Percentiles rank a stretch among this genome's conserved stretches.
These are phyloP conservation scores for Boletus tylopilopsis DNA, from an alignment of 768 basidiomycete species.

Conservation along the genomic window DNA sequence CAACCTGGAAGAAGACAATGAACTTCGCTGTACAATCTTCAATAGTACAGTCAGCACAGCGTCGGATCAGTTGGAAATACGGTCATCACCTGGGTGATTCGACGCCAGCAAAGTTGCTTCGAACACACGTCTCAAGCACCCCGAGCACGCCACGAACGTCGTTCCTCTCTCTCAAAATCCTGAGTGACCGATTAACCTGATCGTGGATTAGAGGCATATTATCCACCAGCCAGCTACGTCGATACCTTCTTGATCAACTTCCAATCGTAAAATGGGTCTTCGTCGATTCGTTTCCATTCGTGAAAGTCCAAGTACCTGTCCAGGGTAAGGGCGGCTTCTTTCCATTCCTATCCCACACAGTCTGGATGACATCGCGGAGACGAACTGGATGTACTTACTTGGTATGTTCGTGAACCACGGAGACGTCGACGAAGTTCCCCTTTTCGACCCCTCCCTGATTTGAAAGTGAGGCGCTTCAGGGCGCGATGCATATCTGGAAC, in stretches of 20 bases:
- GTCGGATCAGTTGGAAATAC: neutral
- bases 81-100: conserved; percentile 69
- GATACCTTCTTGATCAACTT: conserved; percentile 72
- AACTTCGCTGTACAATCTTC: conserved; percentile 85
- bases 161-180: conserved; percentile 62
- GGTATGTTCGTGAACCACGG: conserved; percentile 69
- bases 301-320: conserved; percentile 84
- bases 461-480: neutral
- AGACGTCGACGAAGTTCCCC: conserved; percentile 73
- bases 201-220: neutral
- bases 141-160: conserved; percentile 87
- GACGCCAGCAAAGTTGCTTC: conserved; percentile 90
- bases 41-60: conserved; percentile 6
- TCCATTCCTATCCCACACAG: conserved; percentile 68
- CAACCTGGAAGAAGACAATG: conserved; percentile 6
- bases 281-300: conserved; percentile 86
- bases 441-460: conserved; percentile 79
- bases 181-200: conserved; percentile 75
- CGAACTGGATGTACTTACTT: conserved; percentile 38
- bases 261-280: conserved; percentile 92
- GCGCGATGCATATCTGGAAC: conserved; percentile 9
- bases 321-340: conserved; percentile 67
- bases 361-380: neutral
- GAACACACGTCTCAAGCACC: conserved; percentile 85
- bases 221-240: neutral